These are phyloP conservation scores for Phytophthora pseudosyringae DNA, from an alignment of 352 stramenopile species.

Conservation along the genomic window DNA sequence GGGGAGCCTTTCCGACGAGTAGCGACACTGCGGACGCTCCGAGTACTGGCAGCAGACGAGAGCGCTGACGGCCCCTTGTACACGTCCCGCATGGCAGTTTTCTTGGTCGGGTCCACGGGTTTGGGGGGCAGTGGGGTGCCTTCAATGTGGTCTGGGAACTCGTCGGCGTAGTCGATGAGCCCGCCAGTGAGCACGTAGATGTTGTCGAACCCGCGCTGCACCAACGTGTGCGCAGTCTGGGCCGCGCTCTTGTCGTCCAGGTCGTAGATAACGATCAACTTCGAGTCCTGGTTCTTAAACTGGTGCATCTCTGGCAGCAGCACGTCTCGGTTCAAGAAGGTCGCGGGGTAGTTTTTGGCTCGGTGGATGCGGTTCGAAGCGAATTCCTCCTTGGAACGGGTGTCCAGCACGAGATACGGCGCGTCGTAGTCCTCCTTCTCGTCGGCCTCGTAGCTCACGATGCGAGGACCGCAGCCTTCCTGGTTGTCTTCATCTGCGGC, in stretches of 20 bases:
- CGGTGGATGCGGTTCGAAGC: constrained; percentile 71
- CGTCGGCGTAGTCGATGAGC: constrained; percentile 67
- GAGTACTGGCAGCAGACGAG: constrained; percentile 43
- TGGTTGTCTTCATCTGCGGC: constrained; percentile 41
- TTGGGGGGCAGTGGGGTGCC: constrained; percentile 62
- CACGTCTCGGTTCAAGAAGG: constrained; percentile 66
- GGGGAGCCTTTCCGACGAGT: constrained; percentile 53
- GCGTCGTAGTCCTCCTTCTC: constrained; percentile 81
- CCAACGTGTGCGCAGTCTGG: constrained; percentile 70
- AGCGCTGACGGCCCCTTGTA: constrained; percentile 50
- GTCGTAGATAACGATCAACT: constrained; percentile 84
- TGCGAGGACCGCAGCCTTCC: constrained; percentile 50
- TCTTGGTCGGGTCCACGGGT: constrained; percentile 59
- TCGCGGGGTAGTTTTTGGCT: constrained; percentile 67
- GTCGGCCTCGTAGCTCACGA: constrained; percentile 82
- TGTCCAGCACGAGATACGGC: constrained; percentile 80
- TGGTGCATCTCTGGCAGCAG: constrained; percentile 78
- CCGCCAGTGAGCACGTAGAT: constrained; percentile 81
- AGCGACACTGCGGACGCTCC: constrained; percentile 63
- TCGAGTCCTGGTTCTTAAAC: constrained; percentile 81
- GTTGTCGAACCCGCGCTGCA: constrained; percentile 87
- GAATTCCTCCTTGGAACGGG: constrained; percentile 73
- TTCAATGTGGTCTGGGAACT: constrained; percentile 72
- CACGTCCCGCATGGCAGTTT: constrained; percentile 53
- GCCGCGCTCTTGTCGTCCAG: constrained; percentile 69